A percentile compares a stretch with the other conserved stretches of the same genome.
phyloP scores from a whole-genome alignment of 2,329 filamentous ascomycete genomes.

The Dactylellina drechsleri region DNA sequence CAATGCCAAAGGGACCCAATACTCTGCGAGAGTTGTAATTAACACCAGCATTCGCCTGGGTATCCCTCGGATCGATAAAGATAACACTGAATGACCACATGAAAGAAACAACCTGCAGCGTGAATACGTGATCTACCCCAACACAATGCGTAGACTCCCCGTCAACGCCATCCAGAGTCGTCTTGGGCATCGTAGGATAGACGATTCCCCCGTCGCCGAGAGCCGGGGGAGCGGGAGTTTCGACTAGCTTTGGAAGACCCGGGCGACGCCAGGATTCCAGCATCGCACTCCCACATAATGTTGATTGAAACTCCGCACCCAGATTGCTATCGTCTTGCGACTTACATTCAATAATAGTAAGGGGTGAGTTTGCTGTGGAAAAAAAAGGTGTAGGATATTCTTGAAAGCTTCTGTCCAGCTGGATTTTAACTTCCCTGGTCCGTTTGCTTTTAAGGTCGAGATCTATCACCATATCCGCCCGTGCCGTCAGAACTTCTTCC shows the following conservation, averaged over 20 bases:
- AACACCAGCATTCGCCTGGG: neutral
- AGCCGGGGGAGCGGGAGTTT: neutral
- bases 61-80: constrained; percentile 8
- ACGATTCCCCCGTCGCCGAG: neutral
- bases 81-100: constrained; percentile 22
- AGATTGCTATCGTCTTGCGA: constrained; percentile 24
- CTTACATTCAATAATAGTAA: constrained; percentile 7
- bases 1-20: neutral
- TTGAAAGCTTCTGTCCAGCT: too few relatives aligned
- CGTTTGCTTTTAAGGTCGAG: too few relatives aligned
- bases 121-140: constrained; percentile 13
- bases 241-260: neutral
- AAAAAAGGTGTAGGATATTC: too few relatives aligned
- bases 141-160: too few relatives aligned
- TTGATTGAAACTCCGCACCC: constrained; percentile 22
- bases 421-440: too few relatives aligned
- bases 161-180: neutral
- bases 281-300: constrained; percentile 13
- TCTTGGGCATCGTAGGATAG: neutral
- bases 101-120: constrained; percentile 18
- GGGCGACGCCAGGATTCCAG: constrained; percentile 14
- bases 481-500: too few relatives aligned
- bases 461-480: too few relatives aligned
- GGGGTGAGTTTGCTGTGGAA: neutral
- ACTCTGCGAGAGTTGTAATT: neutral